Evolutionary conservation across 2,329 filamentous ascomycete species (phyloP).

Genomic region (Parastagonospora avenae): DNA sequence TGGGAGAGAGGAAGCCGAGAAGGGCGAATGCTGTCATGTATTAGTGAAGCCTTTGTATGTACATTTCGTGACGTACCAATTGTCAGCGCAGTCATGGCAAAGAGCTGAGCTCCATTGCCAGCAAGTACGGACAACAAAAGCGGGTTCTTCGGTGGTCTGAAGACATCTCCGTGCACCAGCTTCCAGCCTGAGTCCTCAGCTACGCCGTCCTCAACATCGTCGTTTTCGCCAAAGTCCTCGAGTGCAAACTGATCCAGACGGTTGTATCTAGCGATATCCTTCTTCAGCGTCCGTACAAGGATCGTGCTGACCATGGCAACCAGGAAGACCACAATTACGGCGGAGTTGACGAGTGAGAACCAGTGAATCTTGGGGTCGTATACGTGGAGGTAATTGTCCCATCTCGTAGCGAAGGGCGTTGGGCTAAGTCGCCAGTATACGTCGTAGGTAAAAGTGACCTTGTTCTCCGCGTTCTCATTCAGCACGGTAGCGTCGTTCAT

Average conservation of each 20-base stretch:
- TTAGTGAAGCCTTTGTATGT: constrained; percentile 8
- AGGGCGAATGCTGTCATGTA: constrained; percentile 71
- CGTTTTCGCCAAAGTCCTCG: constrained; percentile 83
- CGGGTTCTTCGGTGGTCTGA: constrained; percentile 82
- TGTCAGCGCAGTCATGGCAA: constrained; percentile 95
- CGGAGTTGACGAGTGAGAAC: constrained; percentile 97
- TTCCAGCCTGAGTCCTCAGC: constrained; percentile 99
- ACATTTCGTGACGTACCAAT: constrained; percentile 59
- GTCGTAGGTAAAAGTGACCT: constrained; percentile 87
- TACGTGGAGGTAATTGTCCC: constrained; percentile 98
- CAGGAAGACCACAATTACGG: constrained; percentile 91
- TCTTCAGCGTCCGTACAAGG: constrained; percentile 82
- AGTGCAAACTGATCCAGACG: constrained; percentile 88
- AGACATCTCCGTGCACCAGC: constrained; percentile 95
- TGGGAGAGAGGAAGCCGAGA: constrained; percentile 91
- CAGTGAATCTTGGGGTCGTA: constrained; percentile 98
- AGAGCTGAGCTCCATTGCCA: constrained; percentile 93
- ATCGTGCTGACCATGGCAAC: constrained; percentile 93
- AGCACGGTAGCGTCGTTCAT: constrained; percentile 67
- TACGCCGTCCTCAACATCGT: constrained; percentile 81
- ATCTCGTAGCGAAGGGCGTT: constrained; percentile 93
- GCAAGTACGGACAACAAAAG: constrained; percentile 85
- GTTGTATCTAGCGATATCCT: constrained; percentile 97
- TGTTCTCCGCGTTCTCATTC: constrained; percentile 64
- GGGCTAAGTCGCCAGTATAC: constrained; percentile 84